Evolutionary conservation across 2,329 filamentous ascomycete genomes (phyloP), one percentile per base, ranked within the genome.

Genomic region (Colletotrichum sp.): DNA sequence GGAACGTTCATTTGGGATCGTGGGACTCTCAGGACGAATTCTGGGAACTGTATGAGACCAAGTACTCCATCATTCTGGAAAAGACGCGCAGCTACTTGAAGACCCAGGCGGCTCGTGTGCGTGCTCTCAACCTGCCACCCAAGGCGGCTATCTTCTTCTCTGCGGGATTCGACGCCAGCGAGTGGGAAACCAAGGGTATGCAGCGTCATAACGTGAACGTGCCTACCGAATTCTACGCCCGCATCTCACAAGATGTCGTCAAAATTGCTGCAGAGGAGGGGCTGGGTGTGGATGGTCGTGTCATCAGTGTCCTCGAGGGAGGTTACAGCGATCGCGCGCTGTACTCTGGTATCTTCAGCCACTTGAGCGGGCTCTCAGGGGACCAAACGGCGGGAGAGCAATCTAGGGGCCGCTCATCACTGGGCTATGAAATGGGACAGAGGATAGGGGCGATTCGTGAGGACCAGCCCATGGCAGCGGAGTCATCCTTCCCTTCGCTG

Each of bases 121-220:
- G 86, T 12, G 85, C 87, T 21, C 85, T 89, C 65, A 89, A 90
- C 51, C 88, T 92, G 38, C 86, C 86, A 29, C 93, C 95, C 6
- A 96, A 93, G 79, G 94, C 94, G 3, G 96, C 95, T 38, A 95
- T 99, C 59, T 99, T 99, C 84, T 86, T 99, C 64, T 98, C 96
- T 59, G 96, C 97, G 3, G 97, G 97, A 0, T 99, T 99, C 77
- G 97, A 99, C 84, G 97, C 97, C 5, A 98, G 96, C 80, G 95
- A 99, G 81, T 97, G 94, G 92, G 97, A 99, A 82, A 92, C 94
- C 21, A 87, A 90, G 6, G 95, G 95, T 5, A 99, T 99, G 97
- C 97, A 99, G 83, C 90, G 97, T 61, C 97, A 99, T 83, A 93
- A 94, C 72, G 96, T 98, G 79, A 98, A 98, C 80, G 97, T 99